Evolutionary conservation across 805 yeast species (phyloP).

Genomic region (Kodamaea neixiangensis): DNA sequence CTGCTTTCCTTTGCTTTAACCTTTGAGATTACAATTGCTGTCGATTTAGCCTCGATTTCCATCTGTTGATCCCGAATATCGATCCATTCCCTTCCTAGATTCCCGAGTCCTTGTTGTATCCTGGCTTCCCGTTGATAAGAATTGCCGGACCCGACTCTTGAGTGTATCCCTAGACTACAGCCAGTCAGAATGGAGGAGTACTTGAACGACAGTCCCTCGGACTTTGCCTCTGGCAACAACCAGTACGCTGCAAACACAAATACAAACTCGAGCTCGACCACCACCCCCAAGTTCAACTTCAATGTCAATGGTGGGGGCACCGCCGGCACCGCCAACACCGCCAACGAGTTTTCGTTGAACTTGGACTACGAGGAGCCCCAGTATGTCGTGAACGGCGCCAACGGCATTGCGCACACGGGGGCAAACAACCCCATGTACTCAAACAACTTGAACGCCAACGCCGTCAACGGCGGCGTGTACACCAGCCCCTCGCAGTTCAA

Average conservation of each 20-base stretch:
- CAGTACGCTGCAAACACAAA: slow-evolving; percentile 3
- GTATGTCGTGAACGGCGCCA: not conserved
- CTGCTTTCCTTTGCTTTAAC: not conserved
- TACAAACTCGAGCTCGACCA: slow-evolving; percentile 3
- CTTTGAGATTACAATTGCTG: not conserved
- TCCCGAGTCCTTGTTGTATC: not conserved
- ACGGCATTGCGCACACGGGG: not conserved
- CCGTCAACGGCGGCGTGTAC: not conserved
- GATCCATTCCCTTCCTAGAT: not conserved
- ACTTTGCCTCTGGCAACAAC: slow-evolving; percentile 14
- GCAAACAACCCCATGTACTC: slow-evolving; percentile 13
- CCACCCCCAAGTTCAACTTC: slow-evolving; percentile 13
- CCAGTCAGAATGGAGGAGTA: slow-evolving; percentile 31
- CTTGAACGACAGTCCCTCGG: slow-evolving; percentile 36
- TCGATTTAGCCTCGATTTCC: not conserved
- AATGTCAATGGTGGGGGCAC: not conserved
- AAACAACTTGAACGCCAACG: not conserved
- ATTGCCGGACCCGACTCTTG: not conserved
- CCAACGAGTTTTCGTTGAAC: slow-evolving; percentile 9
- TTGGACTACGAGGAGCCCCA: slow-evolving; percentile 2
- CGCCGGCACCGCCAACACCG: not conserved
- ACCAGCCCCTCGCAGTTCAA: slow-evolving; percentile 7
- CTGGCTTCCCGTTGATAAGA: not conserved
- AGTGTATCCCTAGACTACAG: not conserved
- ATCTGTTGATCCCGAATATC: not conserved